phyloP scores from a whole-genome alignment of 306 rosid genomes.

The Vicia villosa region DNA sequence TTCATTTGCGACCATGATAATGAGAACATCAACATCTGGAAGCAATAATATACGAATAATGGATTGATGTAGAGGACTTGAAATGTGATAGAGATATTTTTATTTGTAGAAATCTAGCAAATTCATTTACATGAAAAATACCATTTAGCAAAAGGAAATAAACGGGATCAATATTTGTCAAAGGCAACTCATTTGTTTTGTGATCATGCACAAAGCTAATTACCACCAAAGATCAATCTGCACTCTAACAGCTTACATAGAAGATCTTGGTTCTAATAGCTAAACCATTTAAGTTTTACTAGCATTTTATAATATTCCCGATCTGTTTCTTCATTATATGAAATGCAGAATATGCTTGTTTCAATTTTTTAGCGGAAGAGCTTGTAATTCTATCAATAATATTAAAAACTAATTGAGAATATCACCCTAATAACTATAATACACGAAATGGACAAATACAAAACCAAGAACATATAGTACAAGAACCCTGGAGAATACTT shows the following conservation, averaged over 20 bases:
- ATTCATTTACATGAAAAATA: slow-evolving; percentile 5
- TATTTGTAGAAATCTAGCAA: slow-evolving; percentile 28
- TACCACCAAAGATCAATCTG: slow-evolving; percentile 9
- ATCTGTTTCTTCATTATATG: slow-evolving; percentile 18
- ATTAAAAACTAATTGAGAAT: slow-evolving; percentile 13
- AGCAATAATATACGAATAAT: slow-evolving; percentile 32
- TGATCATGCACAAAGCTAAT: not conserved
- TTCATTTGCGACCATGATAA: slow-evolving; percentile 90
- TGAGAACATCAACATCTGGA: slow-evolving; percentile 81
- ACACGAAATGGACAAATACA: slow-evolving; percentile 3
- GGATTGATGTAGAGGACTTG: slow-evolving; percentile 11
- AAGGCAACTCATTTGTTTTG: slow-evolving; percentile 17
- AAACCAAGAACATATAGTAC: slow-evolving; percentile 1
- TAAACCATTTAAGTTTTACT: not conserved
- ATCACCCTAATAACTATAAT: slow-evolving; percentile 2
- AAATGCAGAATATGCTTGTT: slow-evolving; percentile 21
- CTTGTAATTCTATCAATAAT: slow-evolving; percentile 11
- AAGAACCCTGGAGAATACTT: not conserved
- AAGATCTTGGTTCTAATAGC: slow-evolving; percentile 20
- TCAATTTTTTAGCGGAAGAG: not conserved
- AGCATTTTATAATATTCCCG: not conserved
- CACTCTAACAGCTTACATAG: slow-evolving; percentile 5
- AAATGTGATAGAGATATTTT: slow-evolving; percentile 22
- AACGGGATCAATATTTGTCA: not conserved
- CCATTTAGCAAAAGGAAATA: slow-evolving; percentile 18